Evolutionary conservation across 2,329 filamentous ascomycete species (phyloP), one percentile per base, ranked within the genome.

Genomic region (Fusarium anthophilum): DNA sequence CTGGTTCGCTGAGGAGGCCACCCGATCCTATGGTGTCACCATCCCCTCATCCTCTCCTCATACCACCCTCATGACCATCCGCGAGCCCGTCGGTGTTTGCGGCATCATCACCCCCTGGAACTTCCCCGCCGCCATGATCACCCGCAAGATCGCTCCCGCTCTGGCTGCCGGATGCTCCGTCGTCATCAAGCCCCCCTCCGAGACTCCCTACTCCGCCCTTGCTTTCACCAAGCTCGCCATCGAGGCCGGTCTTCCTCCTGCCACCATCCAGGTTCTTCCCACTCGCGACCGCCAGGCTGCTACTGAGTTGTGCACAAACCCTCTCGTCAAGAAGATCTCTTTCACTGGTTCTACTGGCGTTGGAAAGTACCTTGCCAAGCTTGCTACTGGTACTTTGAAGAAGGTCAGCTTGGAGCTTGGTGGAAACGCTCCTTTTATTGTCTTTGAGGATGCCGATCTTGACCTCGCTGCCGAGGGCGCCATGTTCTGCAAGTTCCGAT

Each of bases 141-240:
- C 77, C 24, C 71, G 85, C 50, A 87, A 87, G 75, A 82, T 84
- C 26, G 84, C 81, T 5, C 83, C 90, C 8, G 90, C 89, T 6
- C 84, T 94, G 43, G 92, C 92, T n/a, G 92, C 92, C 32, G 92
- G 92, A 44, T 94, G 92, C 82, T 93, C 92, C 4, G 93, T 95
- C 88, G 86, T 95, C 30, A 87, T 89, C 35, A 94, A 94, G 83
- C 91, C 92, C 6, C 91, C 89, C 14, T 91, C 91, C 6, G 92
- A 94, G 81, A 95, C 93, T 6, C 93, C 93, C 1, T 89, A 93
- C 79, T 94, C 92, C 43, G 89, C 91, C 7, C 90, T 94, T 35
- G 91, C 91, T 4, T 84, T 95, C 24, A 91, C 91, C 6, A 89
- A 92, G 78, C 87, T 95, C 37, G 91, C 91, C 2, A 84, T 89